Evolutionary conservation across 192 early-diverging fungal species (phyloP).

Genomic region (Podochytrium sp.): DNA sequence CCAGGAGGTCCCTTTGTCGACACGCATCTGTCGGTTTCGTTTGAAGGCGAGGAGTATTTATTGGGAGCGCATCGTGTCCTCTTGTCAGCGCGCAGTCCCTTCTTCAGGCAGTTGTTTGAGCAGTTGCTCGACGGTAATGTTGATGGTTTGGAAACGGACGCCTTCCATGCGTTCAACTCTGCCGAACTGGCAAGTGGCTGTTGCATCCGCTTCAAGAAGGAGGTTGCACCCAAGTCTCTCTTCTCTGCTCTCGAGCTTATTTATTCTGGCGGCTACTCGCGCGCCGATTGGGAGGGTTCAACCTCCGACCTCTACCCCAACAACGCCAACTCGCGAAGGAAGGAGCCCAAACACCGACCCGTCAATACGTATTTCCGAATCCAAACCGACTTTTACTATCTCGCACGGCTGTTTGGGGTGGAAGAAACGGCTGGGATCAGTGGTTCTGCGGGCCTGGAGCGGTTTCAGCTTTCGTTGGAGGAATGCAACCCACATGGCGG

Average conservation of each 20-base stretch:
- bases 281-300: background rate
- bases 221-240: background rate
- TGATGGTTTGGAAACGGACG: too few relatives aligned
- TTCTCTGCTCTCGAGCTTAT: constrained; percentile 14
- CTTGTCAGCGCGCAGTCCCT: constrained; percentile 27
- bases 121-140: too few relatives aligned
- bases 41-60: constrained; percentile 12
- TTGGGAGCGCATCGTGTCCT: constrained; percentile 37
- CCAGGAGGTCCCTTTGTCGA: constrained; percentile 1
- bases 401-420: constrained; percentile 21
- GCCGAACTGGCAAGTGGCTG: background rate
- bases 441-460: constrained; percentile 8
- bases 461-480: constrained; percentile 9
- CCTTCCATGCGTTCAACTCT: too few relatives aligned
- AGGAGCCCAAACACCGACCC: background rate
- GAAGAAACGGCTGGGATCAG: background rate
- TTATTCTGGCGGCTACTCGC: constrained; percentile 5
- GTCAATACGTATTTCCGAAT: background rate
- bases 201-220: background rate
- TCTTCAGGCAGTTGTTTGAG: constrained; percentile 14
- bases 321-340: background rate
- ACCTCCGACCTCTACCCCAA: background rate
- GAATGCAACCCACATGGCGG: background rate
- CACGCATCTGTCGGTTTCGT: background rate
- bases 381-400: constrained; percentile 16